Conservation (phyloP, 106 monocot genomes). For the Amphibolis antarctica region DNA sequence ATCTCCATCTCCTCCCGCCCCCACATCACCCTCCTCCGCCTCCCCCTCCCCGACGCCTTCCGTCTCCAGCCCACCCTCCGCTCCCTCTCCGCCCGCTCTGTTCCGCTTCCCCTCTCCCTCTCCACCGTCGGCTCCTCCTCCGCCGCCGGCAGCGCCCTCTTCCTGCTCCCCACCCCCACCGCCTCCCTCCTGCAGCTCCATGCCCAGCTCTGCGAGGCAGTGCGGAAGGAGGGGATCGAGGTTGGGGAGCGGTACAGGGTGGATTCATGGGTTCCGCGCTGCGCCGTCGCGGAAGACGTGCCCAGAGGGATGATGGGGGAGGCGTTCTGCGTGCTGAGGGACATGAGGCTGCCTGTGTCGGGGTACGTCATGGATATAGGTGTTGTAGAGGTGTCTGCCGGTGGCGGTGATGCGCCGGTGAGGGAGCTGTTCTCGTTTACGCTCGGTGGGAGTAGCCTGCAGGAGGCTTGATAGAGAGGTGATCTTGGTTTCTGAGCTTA, state of each 20-base stretch:
- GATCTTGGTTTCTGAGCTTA: too few species aligned
- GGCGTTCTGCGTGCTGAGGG: constrained; percentile 63
- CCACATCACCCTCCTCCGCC: constrained; percentile 73
- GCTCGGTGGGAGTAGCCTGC: constrained; percentile 32
- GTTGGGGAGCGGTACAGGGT: constrained; percentile 46
- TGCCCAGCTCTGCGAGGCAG: constrained; percentile 63
- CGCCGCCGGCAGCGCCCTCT: constrained; percentile 25
- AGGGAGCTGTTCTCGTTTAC: constrained; percentile 74
- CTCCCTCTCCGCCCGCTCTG: constrained; percentile 55
- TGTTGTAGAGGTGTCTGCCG: constrained; percentile 51
- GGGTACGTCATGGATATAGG: constrained; percentile 85
- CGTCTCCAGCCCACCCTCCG: constrained; percentile 43
- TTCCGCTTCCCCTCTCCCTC: constrained; percentile 65
- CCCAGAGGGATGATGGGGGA: constrained; percentile 51
- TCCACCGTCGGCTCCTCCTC: constrained; percentile 41
- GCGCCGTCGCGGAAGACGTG: constrained; percentile 65
- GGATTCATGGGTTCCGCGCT: constrained; percentile 75
- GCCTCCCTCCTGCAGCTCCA: constrained; percentile 53
- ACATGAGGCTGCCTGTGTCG: constrained; percentile 74
- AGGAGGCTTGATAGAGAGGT: constrained; percentile 25
- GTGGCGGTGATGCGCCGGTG: constrained; percentile 32
- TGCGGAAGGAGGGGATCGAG: constrained; percentile 67
- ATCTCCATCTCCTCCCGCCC: constrained; percentile 79
- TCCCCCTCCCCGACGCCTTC: constrained; percentile 12
- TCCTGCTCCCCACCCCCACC: constrained; percentile 67